These are phyloP conservation scores for Amanita subjunquillea DNA, from an alignment of 768 basidiomycete genomes.

Conservation along the genomic window DNA sequence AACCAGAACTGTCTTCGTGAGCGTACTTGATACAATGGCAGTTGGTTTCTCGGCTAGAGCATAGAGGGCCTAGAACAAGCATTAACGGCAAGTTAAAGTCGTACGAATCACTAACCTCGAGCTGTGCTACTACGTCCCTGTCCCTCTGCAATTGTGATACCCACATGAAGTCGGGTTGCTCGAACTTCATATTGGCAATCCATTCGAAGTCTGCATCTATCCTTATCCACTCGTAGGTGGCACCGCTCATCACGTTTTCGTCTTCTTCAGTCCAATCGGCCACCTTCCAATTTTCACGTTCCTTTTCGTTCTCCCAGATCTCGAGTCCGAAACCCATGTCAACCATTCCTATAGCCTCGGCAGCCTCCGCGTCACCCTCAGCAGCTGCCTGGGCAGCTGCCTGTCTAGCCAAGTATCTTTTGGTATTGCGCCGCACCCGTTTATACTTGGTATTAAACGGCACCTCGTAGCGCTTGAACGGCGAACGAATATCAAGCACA, in stretches of 20 bases:
- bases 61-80: conserved; percentile 62
- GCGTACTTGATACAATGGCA: conserved; percentile 78
- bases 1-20: conserved; percentile 90
- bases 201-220: conserved; percentile 99
- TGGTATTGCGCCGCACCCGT: conserved; percentile 90
- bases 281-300: conserved; percentile 91
- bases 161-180: conserved; percentile 99
- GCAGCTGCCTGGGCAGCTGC: conserved; percentile 90
- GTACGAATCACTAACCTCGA: conserved; percentile 57
- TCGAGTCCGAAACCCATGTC: conserved; percentile 92
- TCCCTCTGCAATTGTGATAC: conserved; percentile 92
- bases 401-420: conserved; percentile 89
- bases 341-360: conserved; percentile 87
- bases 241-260: conserved; percentile 85
- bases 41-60: conserved; percentile 77
- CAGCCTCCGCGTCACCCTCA: conserved; percentile 85
- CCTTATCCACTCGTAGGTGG: conserved; percentile 98
- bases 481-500: conserved; percentile 79
- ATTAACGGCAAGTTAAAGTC: neutral
- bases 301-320: conserved; percentile 93
- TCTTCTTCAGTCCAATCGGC: conserved; percentile 98
- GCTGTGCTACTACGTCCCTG: conserved; percentile 91
- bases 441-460: conserved; percentile 99
- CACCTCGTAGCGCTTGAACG: conserved; percentile 92
- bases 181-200: conserved; percentile 88